Base-by-base conservation (phyloP, 495 filamentous ascomycete genomes). In the Oidiodendron maius region DNA sequence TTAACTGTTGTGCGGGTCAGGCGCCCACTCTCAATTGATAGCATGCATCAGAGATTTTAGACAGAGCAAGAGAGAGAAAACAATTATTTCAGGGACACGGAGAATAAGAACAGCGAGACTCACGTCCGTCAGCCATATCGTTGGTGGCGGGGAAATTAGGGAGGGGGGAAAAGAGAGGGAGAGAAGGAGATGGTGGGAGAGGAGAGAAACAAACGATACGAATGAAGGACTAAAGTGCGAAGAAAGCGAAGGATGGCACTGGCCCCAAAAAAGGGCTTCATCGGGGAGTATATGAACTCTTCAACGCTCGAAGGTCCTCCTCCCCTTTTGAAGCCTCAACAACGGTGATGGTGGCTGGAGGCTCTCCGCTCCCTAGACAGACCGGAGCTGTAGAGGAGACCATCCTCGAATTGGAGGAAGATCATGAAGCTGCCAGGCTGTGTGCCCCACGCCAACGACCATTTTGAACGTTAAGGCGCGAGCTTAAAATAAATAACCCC, bases 1-100 rank as follows among this genome's bases (percentile, higher is more conserved):
- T 96, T 95, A 52, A 94, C 89, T 95, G 44, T 40, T 18, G n/a
- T 6, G 62, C 32, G 8, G 28, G 37, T 59, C 40, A 57, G 52
- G 21, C 16, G 46, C 59, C 62, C 59, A 54, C 54, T 59, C n/a
- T n/a, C 59, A 63, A 66, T 63, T 43, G 59, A 59, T 35, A 51
- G 43, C 26, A 12, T 12, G 12, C 5, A 50, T 2, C 37, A 55
- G 51, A 56, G 50, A 56, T 50, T 32, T 51, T 48, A 41, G 44
- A 56, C 42, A 45, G 62, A 47, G 51, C 43, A 42, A 48, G 61
- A 61, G 53, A 59, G 57, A 30, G 26, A 30, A 5, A 30, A n/a
- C n/a, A n/a, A n/a, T n/a, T n/a, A n/a, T n/a, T n/a, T n/a, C n/a
- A n/a, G n/a, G n/a, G n/a, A n/a, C n/a, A n/a, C n/a, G n/a, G n/a